phyloP scores from a whole-genome alignment of 139 green algal genomes.

The Mesotaenium endlicherianum region DNA sequence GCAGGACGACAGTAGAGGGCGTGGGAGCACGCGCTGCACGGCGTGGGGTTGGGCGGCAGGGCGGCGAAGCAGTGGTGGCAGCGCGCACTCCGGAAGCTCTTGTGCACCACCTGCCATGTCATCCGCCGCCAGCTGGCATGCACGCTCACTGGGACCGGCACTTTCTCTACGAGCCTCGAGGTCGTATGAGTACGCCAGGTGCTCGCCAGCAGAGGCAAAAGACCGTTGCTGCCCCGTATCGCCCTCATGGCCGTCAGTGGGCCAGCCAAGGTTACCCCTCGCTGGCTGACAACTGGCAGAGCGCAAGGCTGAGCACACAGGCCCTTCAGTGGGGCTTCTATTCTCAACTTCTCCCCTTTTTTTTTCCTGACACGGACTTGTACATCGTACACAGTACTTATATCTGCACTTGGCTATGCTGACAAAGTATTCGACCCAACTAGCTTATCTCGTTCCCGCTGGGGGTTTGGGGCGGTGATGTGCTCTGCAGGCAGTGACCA shows the following conservation, averaged over 20 bases:
- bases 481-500: too few species aligned
- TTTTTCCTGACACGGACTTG: too few species aligned
- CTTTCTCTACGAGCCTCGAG: not conserved
- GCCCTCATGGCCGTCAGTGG: not conserved
- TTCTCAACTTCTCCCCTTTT: too few species aligned
- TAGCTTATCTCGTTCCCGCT: too few species aligned
- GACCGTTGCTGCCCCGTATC: not conserved
- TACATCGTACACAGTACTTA: too few species aligned
- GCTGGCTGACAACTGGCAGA: not conserved
- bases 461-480: too few species aligned
- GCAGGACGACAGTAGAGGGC: not conserved
- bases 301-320: not conserved
- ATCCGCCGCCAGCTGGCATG: not conserved
- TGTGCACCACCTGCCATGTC: not conserved
- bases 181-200: not conserved
- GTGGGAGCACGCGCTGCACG: not conserved
- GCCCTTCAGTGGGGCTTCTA: too few species aligned
- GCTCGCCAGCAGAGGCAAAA: not conserved
- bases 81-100: not conserved
- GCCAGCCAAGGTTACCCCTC: not conserved
- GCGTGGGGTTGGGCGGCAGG: not conserved
- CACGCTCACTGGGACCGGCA: not conserved
- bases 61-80: not conserved
- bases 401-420: too few species aligned
- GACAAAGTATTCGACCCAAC: too few species aligned